Conservation (phyloP, 2,329 filamentous ascomycete species). For the Colletotrichum sp. region DNA sequence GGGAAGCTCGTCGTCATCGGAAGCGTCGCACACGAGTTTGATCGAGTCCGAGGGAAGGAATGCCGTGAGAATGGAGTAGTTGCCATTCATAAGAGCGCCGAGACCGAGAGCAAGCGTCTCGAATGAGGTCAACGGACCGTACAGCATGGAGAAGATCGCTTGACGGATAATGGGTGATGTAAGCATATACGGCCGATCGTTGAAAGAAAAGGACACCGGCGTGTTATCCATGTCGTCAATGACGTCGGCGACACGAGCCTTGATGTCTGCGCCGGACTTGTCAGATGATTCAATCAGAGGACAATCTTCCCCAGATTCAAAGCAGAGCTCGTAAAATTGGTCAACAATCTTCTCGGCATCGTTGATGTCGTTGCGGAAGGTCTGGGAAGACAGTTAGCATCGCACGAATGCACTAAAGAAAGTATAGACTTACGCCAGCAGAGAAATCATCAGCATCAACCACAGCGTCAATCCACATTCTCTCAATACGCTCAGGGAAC, state of each 20-base stretch:
- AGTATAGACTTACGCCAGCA: slow-evolving; percentile 26
- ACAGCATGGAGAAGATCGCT: slow-evolving; percentile 31
- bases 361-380: slow-evolving; percentile 36
- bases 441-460: slow-evolving; percentile 30
- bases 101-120: slow-evolving; percentile 19
- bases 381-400: slow-evolving; percentile 8
- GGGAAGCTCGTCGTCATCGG: not conserved
- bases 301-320: slow-evolving; percentile 31
- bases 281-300: slow-evolving; percentile 30
- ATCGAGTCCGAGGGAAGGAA: not conserved
- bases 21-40: not conserved
- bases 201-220: slow-evolving; percentile 26
- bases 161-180: slow-evolving; percentile 31
- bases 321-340: slow-evolving; percentile 39
- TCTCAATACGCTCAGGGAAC: slow-evolving; percentile 39
- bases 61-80: slow-evolving; percentile 20
- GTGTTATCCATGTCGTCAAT: slow-evolving; percentile 29
- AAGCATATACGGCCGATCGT: slow-evolving; percentile 27
- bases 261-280: slow-evolving; percentile 29
- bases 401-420: no score
- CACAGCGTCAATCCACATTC: slow-evolving; percentile 37
- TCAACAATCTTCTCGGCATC: slow-evolving; percentile 40
- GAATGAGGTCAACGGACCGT: slow-evolving; percentile 27
- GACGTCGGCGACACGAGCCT: slow-evolving; percentile 33
- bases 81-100: slow-evolving; percentile 26